Evolutionary conservation across 1,139 yeast species (phyloP), one percentile per base, ranked within the genome.

Genomic region (Geotrichum macrosporum): DNA sequence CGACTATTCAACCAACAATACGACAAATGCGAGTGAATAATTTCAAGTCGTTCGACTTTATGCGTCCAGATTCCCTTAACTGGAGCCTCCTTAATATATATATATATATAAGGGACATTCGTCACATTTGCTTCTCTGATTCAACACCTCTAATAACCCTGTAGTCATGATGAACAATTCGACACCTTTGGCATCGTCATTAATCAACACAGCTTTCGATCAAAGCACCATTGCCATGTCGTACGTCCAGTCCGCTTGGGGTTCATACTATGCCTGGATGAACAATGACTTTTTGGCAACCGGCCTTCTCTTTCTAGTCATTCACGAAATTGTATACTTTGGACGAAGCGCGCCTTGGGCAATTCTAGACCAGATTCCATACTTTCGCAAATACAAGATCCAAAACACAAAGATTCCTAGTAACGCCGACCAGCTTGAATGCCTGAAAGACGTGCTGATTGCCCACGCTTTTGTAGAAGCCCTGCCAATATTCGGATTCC

Each of bases 401-500:
- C 96, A 87, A 68, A 86, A 84, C 45, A 74, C 79, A 32, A 85
- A 85, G 64, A 67, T 84, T 43, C 41, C 41, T 18, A 71, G 84
- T 37, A 75, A 78, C 54, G 73, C 75, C 61, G 96, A 89, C 67
- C 96, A 89, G 66, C 80, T 94, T 87, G 88, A 85, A 66, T 89
- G 97, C 66, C 75, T 88, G 54, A 84, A 84, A 66, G 73, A 86
- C 18, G 96, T 89, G 26, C 69, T 89, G 48, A 75, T 81, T 42
- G 84, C 94, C 24, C 97, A 89, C 68, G 80, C 87, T 62, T 67
- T 89, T 53, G 95, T 89, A 47, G 97, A 89, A 69, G 95, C 95
- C 9, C 74, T 92, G 52, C 97, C 96, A 48, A 89, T 89, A 58
- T 89, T 96, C 94, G 81, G 87, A 44, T 89, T 89, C 77, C 96